These are phyloP conservation scores for Aureobasidium sp. DNA, from an alignment of 2,329 filamentous ascomycete genomes.

Conservation along the genomic window DNA sequence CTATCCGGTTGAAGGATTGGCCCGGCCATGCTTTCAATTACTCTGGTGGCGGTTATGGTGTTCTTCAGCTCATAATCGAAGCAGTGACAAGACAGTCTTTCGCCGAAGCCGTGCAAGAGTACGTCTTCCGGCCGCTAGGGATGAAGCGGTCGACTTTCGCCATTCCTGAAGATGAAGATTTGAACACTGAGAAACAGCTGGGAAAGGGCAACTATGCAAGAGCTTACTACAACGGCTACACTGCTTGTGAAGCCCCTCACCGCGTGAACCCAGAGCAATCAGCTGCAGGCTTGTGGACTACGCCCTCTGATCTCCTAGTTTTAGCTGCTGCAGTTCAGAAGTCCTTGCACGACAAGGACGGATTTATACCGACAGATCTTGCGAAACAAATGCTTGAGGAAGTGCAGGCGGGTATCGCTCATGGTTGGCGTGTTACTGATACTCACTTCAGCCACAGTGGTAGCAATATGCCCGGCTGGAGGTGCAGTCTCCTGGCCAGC, in stretches of 20 bases:
- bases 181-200: background rate
- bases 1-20: conserved; percentile 19
- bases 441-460: background rate
- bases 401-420: conserved; percentile 14
- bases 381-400: conserved; percentile 21
- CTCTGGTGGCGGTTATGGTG: conserved; percentile 22
- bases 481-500: background rate
- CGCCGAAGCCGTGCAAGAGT: conserved; percentile 19
- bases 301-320: conserved; percentile 21
- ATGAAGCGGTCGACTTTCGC: conserved; percentile 21
- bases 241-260: background rate
- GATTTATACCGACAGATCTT: conserved; percentile 16
- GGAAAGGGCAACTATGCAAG: conserved; percentile 18
- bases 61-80: conserved; percentile 22
- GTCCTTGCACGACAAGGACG: conserved; percentile 13
- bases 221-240: conserved; percentile 18
- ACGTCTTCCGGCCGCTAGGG: conserved; percentile 19
- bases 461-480: background rate
- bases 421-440: conserved; percentile 16
- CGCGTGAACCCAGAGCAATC: conserved; percentile 19
- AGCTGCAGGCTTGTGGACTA: conserved; percentile 23
- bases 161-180: conserved; percentile 11
- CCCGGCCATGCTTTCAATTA: conserved; percentile 21
- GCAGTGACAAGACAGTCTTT: conserved; percentile 16
- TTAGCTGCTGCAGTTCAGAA: conserved; percentile 19